These are phyloP conservation scores for Backusella liffmaniae DNA, from an alignment of 192 early-diverging fungal genomes.

Conservation along the genomic window DNA sequence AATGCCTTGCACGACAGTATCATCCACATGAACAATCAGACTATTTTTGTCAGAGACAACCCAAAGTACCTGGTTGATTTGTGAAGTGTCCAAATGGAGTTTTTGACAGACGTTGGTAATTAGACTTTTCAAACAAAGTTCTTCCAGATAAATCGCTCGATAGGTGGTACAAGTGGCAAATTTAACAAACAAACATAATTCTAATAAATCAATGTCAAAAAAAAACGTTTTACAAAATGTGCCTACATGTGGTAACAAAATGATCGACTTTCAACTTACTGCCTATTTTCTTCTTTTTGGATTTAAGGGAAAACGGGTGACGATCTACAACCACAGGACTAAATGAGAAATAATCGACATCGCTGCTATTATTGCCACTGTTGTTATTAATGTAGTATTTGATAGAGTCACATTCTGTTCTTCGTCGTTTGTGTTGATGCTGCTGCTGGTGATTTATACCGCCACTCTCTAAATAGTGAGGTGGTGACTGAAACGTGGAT, in stretches of 20 bases:
- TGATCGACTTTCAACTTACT: constrained; percentile 20
- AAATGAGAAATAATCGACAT: background rate
- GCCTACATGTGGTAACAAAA: background rate
- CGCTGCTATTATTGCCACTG: background rate
- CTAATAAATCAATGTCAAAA: constrained; percentile 14
- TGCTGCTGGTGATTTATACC: background rate
- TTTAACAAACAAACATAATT: constrained; percentile 57
- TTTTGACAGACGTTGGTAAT: constrained; percentile 40
- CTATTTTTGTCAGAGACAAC: constrained; percentile 37
- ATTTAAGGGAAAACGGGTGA: constrained; percentile 53
- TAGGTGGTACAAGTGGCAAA: constrained; percentile 52
- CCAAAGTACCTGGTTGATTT: constrained; percentile 2
- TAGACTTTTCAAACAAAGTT: constrained; percentile 51
- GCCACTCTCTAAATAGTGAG: background rate
- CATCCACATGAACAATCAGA: constrained; percentile 54
- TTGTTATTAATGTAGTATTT: background rate
- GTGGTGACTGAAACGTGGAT: background rate
- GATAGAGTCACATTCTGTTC: background rate
- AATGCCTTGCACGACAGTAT: constrained; percentile 57
- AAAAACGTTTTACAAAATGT: background rate
- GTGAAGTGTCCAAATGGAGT: background rate
- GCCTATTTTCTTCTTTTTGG: constrained; percentile 31
- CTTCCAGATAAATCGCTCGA: constrained; percentile 65
- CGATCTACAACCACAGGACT: constrained; percentile 53
- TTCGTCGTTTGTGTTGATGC: background rate